phyloP scores from a whole-genome alignment of 2,329 filamentous ascomycete genomes.

The Diaporthe amygdali region DNA sequence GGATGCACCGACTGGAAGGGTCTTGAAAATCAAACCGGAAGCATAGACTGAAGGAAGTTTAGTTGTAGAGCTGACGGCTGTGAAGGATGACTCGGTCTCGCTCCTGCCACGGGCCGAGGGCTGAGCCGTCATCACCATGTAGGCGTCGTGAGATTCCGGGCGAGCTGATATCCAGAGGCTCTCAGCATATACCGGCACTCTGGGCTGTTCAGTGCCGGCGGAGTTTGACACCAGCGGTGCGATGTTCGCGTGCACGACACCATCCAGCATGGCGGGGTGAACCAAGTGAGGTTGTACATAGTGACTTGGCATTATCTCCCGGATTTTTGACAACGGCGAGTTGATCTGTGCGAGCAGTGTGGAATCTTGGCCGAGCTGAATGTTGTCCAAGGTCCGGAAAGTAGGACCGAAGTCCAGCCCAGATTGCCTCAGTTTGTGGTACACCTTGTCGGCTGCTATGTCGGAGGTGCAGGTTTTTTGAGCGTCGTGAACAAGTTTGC shows the following conservation, averaged over 20 bases:
- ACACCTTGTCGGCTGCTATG: slow-evolving; percentile 24
- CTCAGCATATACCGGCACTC: slow-evolving; percentile 21
- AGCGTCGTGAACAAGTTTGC: neutral
- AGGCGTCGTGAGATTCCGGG: slow-evolving; percentile 25
- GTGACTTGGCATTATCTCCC: slow-evolving; percentile 29
- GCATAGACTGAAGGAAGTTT: slow-evolving; percentile 25
- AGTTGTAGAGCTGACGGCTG: slow-evolving; percentile 23
- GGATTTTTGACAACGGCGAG: slow-evolving; percentile 15
- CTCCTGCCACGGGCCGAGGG: slow-evolving; percentile 14
- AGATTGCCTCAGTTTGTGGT: slow-evolving; percentile 23
- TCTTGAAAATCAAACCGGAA: slow-evolving; percentile 29
- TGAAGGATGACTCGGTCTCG: slow-evolving; percentile 25
- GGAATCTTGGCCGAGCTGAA: slow-evolving; percentile 14
- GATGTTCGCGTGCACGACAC: slow-evolving; percentile 18
- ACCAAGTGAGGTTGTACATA: slow-evolving; percentile 27
- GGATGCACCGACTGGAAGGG: slow-evolving; percentile 14
- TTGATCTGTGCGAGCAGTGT: slow-evolving; percentile 18
- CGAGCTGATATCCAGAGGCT: slow-evolving; percentile 23
- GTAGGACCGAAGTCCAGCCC: slow-evolving; percentile 29
- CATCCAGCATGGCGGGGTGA: slow-evolving; percentile 20
- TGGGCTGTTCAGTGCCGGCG: neutral
- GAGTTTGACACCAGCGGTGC: slow-evolving; percentile 16
- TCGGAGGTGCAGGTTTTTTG: neutral
- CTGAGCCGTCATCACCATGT: slow-evolving; percentile 26
- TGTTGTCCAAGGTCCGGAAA: slow-evolving; percentile 26